phyloP scores from a whole-genome alignment of 345 rosid genomes.

The Erysimum cheiranthoides region DNA sequence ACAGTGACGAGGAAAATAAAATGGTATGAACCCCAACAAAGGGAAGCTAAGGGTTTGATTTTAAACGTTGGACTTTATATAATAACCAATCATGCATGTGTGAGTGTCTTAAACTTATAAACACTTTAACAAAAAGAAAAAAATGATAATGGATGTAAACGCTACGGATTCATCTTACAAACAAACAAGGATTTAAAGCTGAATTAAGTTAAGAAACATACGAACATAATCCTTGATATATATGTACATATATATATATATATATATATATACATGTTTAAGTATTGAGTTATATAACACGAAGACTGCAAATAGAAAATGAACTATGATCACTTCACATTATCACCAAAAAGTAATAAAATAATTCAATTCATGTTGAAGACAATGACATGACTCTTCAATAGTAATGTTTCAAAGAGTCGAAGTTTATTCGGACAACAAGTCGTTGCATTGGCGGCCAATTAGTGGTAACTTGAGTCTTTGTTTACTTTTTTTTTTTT shows the following conservation, averaged over 20 bases:
- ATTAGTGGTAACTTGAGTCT: background rate
- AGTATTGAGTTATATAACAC: background rate
- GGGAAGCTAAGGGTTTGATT: background rate
- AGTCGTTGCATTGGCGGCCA: conserved; percentile 1
- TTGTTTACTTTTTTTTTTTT: background rate
- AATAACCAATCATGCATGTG: background rate
- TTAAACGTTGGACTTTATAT: background rate
- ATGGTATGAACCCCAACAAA: background rate
- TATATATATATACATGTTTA: background rate
- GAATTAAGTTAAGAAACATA: background rate
- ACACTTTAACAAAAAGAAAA: too few relatives aligned
- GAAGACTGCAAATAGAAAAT: background rate
- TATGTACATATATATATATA: background rate
- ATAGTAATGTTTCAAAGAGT: background rate
- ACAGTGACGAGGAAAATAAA: background rate
- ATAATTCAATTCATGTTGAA: background rate
- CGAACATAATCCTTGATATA: background rate
- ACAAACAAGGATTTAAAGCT: background rate
- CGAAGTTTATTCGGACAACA: background rate
- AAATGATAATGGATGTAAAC: background rate
- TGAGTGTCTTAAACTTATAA: background rate
- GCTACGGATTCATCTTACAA: background rate
- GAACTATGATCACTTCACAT: background rate
- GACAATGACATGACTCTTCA: conserved; percentile 5
- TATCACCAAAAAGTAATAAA: background rate